These are phyloP conservation scores for Trichoderma koningii DNA, from an alignment of 2,329 filamentous ascomycete genomes.

Conservation along the genomic window DNA sequence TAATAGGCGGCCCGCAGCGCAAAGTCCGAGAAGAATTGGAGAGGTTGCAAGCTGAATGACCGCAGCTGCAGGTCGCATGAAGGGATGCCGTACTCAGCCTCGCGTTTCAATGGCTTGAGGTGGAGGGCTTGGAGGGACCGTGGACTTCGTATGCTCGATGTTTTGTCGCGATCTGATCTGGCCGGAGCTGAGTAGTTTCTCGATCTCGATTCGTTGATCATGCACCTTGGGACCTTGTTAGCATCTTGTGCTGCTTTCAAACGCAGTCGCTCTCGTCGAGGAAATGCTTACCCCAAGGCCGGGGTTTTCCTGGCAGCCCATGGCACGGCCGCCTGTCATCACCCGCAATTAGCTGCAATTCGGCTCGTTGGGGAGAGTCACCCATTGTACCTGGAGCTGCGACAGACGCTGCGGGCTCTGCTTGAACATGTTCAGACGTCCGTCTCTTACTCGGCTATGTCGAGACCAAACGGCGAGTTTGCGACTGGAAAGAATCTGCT, in stretches of 20 bases:
- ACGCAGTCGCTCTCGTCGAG: not conserved
- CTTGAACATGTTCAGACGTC: constrained; percentile 35
- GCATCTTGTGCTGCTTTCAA: not conserved
- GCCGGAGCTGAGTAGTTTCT: constrained; percentile 10
- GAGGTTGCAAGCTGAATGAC: constrained; percentile 84
- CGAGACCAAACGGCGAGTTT: constrained; percentile 2
- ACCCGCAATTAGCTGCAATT: not conserved
- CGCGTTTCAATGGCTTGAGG: constrained; percentile 77
- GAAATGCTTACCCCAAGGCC: constrained; percentile 16
- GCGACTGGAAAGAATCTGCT: constrained; percentile 17
- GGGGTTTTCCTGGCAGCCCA: constrained; percentile 17
- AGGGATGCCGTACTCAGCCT: constrained; percentile 74
- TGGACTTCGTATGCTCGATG: constrained; percentile 58
- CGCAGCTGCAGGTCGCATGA: constrained; percentile 90
- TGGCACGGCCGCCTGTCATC: constrained; percentile 14
- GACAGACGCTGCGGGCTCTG: constrained; percentile 34
- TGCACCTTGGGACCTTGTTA: constrained; percentile 1
- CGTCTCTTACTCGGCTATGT: not conserved
- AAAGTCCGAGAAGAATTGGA: constrained; percentile 95
- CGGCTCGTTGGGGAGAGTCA: not conserved
- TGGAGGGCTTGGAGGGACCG: constrained; percentile 83
- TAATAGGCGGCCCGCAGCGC: constrained; percentile 94
- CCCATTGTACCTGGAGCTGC: constrained; percentile 33
- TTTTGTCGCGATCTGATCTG: not conserved
- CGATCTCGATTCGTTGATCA: not conserved